These are phyloP conservation scores for Penicillium sp. DNA, from an alignment of 2,329 filamentous ascomycete genomes.

Conservation along the genomic window DNA sequence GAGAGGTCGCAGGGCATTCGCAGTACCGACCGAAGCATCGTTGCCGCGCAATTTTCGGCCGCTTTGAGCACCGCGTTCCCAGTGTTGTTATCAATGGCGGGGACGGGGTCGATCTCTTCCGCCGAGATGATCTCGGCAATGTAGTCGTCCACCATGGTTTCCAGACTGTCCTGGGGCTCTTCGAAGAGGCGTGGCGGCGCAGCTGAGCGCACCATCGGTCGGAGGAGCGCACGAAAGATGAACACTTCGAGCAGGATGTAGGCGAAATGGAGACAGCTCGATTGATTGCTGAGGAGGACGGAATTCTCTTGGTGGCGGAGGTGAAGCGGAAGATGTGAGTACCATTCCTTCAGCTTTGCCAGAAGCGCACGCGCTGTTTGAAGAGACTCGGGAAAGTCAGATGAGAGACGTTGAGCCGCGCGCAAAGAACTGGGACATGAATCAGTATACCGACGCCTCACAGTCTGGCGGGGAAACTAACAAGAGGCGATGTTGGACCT, in stretches of 20 bases:
- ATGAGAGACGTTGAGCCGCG: slow-evolving; percentile 22
- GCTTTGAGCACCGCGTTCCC: slow-evolving; percentile 19
- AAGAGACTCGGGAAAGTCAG: slow-evolving; percentile 23
- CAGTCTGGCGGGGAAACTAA: slow-evolving; percentile 12
- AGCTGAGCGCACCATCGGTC: slow-evolving; percentile 4
- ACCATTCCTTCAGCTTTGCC: slow-evolving; percentile 25
- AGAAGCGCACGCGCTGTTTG: slow-evolving; percentile 21
- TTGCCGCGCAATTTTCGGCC: slow-evolving; percentile 24
- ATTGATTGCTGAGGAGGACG: slow-evolving; percentile 10
- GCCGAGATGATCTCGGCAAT: slow-evolving; percentile 12
- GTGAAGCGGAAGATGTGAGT: slow-evolving; percentile 19
- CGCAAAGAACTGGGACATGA: slow-evolving; percentile 19
- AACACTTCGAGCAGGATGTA: slow-evolving; percentile 26
- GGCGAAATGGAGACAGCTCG: slow-evolving; percentile 23
- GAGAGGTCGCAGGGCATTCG: slow-evolving; percentile 19
- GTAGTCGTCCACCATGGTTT: slow-evolving; percentile 13
- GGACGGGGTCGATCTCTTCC: slow-evolving; percentile 13
- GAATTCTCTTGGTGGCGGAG: slow-evolving; percentile 14
- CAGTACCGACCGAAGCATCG: slow-evolving; percentile 22
- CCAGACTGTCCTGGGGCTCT: not conserved
- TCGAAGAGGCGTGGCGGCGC: not conserved
- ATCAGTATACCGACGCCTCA: not conserved
- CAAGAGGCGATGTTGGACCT: slow-evolving; percentile 26
- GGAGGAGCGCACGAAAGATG: not conserved
- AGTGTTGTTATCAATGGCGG: slow-evolving; percentile 10